Base-by-base conservation (phyloP, 495 filamentous ascomycete genomes). In the Cenococcum geophilum region DNA sequence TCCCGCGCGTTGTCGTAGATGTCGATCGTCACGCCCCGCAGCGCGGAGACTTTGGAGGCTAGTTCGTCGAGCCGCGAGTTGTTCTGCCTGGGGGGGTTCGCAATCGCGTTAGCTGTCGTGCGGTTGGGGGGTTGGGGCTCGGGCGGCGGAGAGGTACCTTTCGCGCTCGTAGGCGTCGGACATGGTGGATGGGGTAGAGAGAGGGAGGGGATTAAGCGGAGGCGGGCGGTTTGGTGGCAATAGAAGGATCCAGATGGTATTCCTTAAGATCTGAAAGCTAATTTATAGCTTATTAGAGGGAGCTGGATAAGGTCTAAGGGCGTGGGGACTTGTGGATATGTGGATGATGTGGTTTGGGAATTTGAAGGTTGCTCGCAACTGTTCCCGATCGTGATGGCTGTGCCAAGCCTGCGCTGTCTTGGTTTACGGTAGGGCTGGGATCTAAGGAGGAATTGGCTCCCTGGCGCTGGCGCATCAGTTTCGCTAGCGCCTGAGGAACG, bases 81-180 rank as follows among this genome's bases (percentile, higher is more conserved):
- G 77, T 98, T 98, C 76, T 98, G 93, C 74, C 84, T 86, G 68
- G 16, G 50, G 57, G 9, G n/a, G n/a, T n/a, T 67, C 53, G 8
- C 27, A 2, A 6, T 32, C 18, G 52, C 12, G 18, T 61, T 37
- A 48, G 34, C 22, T 35, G 11, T 55, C 27, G 4, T 47, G 16
- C 10, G 43, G 18, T 12, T 27, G 14, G 27, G 27, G 10, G 20
- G 1, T n/a, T 18, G 27, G 20, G 23, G 52, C 32, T 58, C 11
- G 55, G 57, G 51, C 1, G 4, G 40, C 23, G 55, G 58, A 23
- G 55, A 14, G 3, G 22, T 80, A 86, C 83, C 82, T 75, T 78
- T 98, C 92, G 71, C 92, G 89, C 78, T 96, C 91, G 78, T 95
- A 98, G 65, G 91, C 85, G 74, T 96, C 92, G 35, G 91, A 91